Evolutionary conservation across 2,329 filamentous ascomycete species (phyloP).

Genomic region (Calonectria montana): DNA sequence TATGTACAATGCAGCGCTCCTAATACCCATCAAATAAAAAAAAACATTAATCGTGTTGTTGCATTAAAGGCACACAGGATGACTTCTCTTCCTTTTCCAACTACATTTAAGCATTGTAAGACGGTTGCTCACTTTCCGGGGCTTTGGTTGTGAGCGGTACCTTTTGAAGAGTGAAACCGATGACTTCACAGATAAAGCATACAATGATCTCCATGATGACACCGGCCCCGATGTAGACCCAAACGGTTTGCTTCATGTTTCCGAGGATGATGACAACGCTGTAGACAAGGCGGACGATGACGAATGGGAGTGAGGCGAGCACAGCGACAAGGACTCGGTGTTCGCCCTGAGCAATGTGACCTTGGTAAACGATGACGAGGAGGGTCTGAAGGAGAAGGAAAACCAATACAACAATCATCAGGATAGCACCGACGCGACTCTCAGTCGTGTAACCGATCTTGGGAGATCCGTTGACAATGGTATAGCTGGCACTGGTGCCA

Average conservation of each 20-base stretch:
- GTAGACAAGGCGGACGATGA: conserved; percentile 48
- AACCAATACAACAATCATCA: conserved; percentile 52
- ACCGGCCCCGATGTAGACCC: conserved; percentile 47
- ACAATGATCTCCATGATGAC: conserved; percentile 50
- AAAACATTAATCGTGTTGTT: background rate
- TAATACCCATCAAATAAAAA: background rate
- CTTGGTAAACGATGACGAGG: conserved; percentile 53
- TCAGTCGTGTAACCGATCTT: conserved; percentile 42
- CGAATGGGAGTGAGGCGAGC: conserved; percentile 47
- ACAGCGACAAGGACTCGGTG: conserved; percentile 63
- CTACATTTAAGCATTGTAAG: conserved; percentile 18
- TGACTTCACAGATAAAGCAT: conserved; percentile 43
- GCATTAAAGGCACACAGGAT: conserved; percentile 3
- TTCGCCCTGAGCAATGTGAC: conserved; percentile 60
- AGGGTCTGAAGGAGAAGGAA: conserved; percentile 54
- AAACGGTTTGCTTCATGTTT: conserved; percentile 39
- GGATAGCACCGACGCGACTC: conserved; percentile 42
- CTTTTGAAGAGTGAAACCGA: conserved; percentile 47
- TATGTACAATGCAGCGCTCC: background rate
- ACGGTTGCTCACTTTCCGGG: conserved; percentile 11
- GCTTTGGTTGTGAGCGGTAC: conserved; percentile 22
- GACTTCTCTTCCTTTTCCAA: background rate
- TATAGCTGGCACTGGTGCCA: conserved; percentile 42
- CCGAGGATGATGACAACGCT: conserved; percentile 45
- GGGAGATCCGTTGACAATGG: conserved; percentile 32